Percentiles rank a stretch among this genome's conserved stretches.
These are phyloP conservation scores for Ceratopteris richardii DNA, from an alignment of 75 land plant species.

Conservation along the genomic window DNA sequence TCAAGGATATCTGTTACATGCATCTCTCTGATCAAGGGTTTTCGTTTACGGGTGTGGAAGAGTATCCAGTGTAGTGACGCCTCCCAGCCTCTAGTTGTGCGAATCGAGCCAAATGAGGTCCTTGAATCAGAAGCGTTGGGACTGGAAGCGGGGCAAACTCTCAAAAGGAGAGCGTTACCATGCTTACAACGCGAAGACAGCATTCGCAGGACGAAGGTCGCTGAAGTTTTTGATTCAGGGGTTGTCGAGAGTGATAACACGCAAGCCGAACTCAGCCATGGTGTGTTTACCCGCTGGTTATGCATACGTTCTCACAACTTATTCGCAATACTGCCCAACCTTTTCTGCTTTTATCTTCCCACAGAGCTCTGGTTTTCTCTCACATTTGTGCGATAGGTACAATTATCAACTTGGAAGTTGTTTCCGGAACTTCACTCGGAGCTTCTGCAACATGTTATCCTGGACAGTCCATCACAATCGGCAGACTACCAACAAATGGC, in stretches of 20 bases:
- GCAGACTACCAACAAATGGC: slow-evolving; percentile 78
- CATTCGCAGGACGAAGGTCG: neutral
- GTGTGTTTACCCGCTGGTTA: too few relatives aligned
- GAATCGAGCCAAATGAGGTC: neutral
- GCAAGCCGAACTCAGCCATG: neutral
- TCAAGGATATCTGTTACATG: neutral
- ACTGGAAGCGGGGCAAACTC: slow-evolving; percentile 2
- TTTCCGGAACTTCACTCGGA: slow-evolving; percentile 79
- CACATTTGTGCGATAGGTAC: slow-evolving; percentile 83
- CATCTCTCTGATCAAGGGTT: neutral
- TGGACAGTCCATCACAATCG: slow-evolving; percentile 40
- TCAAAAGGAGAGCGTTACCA: neutral
- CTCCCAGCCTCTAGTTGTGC: neutral
- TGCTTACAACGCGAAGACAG: slow-evolving; percentile 1
- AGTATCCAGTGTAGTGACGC: neutral
- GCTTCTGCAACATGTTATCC: slow-evolving; percentile 32
- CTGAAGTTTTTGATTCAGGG: neutral
- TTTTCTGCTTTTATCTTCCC: too few relatives aligned
- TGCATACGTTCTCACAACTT: too few relatives aligned
- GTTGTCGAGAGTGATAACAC: neutral
- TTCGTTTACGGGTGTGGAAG: neutral
- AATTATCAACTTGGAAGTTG: slow-evolving; percentile 58
- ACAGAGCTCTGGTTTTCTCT: too few relatives aligned
- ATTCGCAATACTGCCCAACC: too few relatives aligned
- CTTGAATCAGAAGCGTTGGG: neutral